phyloP scores from a whole-genome alignment of 2,329 filamentous ascomycete genomes.

The Cucurbitaria berberidis region DNA sequence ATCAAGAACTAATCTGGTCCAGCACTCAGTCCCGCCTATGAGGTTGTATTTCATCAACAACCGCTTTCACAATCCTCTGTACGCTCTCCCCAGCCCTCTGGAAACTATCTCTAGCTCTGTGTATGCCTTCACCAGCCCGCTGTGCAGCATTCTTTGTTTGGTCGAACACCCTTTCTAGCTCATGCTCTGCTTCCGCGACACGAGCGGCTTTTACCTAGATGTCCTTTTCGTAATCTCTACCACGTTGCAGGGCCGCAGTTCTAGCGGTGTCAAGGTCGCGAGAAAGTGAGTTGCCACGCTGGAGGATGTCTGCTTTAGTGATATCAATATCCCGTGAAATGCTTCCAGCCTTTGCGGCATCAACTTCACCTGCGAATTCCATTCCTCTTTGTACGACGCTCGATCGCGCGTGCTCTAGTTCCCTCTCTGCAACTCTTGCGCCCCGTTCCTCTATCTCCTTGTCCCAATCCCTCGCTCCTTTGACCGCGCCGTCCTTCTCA shows the following conservation, averaged over 20 bases:
- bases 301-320: slow-evolving; percentile 3
- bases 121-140: slow-evolving; percentile 9
- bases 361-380: slow-evolving; percentile 3
- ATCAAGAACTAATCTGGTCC: neutral
- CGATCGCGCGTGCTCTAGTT: slow-evolving; percentile 11
- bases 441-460: slow-evolving; percentile 12
- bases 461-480: slow-evolving; percentile 15
- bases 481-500: slow-evolving; percentile 1
- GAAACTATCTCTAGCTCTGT: slow-evolving; percentile 9
- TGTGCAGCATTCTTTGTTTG: slow-evolving; percentile 6
- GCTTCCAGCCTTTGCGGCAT: slow-evolving; percentile 4
- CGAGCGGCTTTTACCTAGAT: slow-evolving; percentile 3
- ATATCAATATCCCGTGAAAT: slow-evolving; percentile 9
- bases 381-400: slow-evolving; percentile 4
- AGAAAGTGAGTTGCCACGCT: slow-evolving; percentile 8
- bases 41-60: slow-evolving; percentile 15
- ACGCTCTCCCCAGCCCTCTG: slow-evolving; percentile 18
- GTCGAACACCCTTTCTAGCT: slow-evolving; percentile 11
- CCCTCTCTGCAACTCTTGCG: slow-evolving; percentile 3
- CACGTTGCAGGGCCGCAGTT: slow-evolving; percentile 5
- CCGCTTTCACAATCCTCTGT: slow-evolving; percentile 13
- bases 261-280: slow-evolving; percentile 8
- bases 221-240: slow-evolving; percentile 9
- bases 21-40: neutral
- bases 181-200: slow-evolving; percentile 10